Evolutionary conservation across 2,329 filamentous ascomycete genomes (phyloP).

Genomic region (Neopestalotiopsis clavispora): DNA sequence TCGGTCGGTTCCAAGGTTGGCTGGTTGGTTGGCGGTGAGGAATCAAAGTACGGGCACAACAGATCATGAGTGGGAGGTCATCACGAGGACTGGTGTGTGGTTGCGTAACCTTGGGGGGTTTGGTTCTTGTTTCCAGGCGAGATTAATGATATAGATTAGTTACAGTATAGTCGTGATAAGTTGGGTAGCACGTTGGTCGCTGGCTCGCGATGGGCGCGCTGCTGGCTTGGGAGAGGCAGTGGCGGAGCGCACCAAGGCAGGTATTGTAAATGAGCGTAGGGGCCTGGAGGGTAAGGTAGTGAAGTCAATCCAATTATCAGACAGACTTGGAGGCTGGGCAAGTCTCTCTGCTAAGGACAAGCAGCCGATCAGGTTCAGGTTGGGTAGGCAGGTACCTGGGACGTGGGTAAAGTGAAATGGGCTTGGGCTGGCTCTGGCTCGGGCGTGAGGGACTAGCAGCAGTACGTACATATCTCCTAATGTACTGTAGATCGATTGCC

Average conservation of each 20-base stretch:
- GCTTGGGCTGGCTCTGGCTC: neutral
- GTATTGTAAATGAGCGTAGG: neutral
- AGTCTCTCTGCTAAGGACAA: neutral
- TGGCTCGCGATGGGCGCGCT: neutral
- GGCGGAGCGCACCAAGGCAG: neutral
- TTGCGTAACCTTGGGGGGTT: neutral
- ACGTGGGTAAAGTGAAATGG: no score
- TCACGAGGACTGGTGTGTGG: neutral
- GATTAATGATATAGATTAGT: constrained; percentile 1
- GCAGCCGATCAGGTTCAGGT: neutral
- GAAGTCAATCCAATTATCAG: neutral
- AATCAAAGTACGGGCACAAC: neutral
- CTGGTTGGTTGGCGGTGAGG: neutral
- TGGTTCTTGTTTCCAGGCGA: neutral
- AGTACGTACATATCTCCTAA: neutral
- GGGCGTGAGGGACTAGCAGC: neutral
- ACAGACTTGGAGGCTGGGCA: no score
- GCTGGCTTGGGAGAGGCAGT: neutral
- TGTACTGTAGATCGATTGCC: constrained; percentile 1
- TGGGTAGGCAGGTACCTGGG: neutral
- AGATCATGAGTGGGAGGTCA: neutral
- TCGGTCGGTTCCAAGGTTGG: neutral
- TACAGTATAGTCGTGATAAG: neutral
- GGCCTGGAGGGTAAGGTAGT: neutral
- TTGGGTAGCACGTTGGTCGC: neutral